These are phyloP conservation scores for Entoloma clypeatum DNA, from an alignment of 1,284 basidiomycete species.

Conservation along the genomic window DNA sequence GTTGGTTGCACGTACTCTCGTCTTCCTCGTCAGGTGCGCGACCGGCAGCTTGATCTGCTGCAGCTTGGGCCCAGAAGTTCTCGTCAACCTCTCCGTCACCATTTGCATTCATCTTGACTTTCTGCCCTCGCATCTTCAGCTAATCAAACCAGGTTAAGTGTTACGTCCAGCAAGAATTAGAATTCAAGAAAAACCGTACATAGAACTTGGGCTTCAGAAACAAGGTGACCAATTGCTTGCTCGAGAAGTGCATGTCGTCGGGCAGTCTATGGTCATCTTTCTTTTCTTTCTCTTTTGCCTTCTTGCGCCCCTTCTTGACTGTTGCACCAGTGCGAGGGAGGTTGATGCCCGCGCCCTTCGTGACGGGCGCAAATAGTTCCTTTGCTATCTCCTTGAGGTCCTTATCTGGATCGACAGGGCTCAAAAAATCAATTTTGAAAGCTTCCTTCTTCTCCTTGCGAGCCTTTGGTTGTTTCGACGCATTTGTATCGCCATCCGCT, in stretches of 20 bases:
- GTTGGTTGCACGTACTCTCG: constrained; percentile 47
- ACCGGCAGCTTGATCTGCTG: constrained; percentile 71
- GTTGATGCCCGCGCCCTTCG: constrained; percentile 62
- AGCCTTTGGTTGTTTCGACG: constrained; percentile 44
- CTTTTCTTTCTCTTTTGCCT: constrained; percentile 54
- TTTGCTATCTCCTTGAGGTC: constrained; percentile 71
- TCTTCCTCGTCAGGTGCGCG: constrained; percentile 51
- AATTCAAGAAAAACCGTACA: constrained; percentile 43
- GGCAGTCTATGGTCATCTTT: constrained; percentile 82
- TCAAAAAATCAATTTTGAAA: constrained; percentile 85
- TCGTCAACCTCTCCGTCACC: constrained; percentile 87
- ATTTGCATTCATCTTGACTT: constrained; percentile 51
- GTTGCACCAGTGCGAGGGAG: constrained; percentile 56
- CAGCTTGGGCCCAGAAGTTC: constrained; percentile 93
- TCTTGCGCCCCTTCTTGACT: constrained; percentile 47
- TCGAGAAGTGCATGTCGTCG: constrained; percentile 97
- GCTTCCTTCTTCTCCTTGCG: constrained; percentile 79
- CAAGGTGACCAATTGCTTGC: constrained; percentile 82
- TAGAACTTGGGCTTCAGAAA: constrained; percentile 96
- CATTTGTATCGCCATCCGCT: constrained; percentile 50
- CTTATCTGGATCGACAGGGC: constrained; percentile 49
- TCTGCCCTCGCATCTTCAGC: constrained; percentile 79
- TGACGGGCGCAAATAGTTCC: constrained; percentile 78
- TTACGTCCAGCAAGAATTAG: constrained; percentile 4
- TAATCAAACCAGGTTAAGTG: constrained; percentile 27